phyloP scores from a whole-genome alignment of 345 rosid genomes.

The Arabidopsis suecica region DNA sequence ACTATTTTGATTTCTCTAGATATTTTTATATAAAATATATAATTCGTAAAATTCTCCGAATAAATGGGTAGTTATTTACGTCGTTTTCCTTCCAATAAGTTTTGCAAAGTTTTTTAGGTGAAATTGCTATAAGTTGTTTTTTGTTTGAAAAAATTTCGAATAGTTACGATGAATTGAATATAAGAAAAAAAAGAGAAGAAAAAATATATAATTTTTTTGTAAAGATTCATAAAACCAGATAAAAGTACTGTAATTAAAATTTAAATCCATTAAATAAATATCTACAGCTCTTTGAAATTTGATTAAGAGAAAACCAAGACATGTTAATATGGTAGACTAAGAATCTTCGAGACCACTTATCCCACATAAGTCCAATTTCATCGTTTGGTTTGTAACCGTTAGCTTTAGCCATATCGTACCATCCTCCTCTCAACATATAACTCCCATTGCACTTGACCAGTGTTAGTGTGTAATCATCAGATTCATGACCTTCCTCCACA shows the following conservation, averaged over 20 bases:
- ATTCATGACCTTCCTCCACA: not conserved
- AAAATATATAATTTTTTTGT: no score
- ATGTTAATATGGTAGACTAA: slow-evolving; percentile 5
- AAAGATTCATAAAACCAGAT: no score
- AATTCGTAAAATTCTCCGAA: no score
- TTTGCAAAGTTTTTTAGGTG: no score
- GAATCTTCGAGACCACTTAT: not conserved
- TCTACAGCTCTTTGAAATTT: not conserved
- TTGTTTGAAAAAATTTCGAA: no score
- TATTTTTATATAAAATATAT: no score
- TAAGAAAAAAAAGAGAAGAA: no score
- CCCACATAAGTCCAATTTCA: slow-evolving; percentile 10
- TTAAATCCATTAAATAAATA: not conserved
- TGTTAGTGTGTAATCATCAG: not conserved
- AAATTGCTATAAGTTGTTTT: no score
- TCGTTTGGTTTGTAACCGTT: not conserved
- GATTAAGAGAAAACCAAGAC: not conserved
- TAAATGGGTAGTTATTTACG: no score
- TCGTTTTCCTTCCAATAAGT: no score
- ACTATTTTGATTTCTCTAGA: no score
- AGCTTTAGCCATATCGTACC: not conserved
- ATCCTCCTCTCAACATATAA: not conserved
- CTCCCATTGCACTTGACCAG: not conserved
- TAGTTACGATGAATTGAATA: no score
- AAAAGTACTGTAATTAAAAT: not conserved